Conservation (phyloP, 495 filamentous ascomycete species). For the Tricharina praecox region DNA sequence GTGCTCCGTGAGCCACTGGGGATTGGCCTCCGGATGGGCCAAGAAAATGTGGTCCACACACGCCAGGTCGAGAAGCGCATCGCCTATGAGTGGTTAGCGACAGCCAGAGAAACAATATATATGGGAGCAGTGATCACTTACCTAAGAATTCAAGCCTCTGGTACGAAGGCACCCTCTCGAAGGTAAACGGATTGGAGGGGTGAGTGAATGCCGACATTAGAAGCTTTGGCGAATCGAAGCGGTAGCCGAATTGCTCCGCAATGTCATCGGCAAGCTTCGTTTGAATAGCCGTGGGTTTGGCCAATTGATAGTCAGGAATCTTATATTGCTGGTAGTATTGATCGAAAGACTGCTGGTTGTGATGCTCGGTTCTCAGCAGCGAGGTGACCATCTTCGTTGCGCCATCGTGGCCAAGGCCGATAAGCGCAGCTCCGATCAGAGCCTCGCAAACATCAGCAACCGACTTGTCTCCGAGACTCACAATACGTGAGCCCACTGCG, state of each 20-base stretch:
- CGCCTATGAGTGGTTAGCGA: slow-evolving; percentile 34
- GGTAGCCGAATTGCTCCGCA: slow-evolving; percentile 50
- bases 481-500: slow-evolving; percentile 36
- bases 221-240: slow-evolving; percentile 62
- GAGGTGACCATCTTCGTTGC: slow-evolving; percentile 69
- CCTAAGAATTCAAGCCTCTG: slow-evolving; percentile 77
- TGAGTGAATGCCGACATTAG: slow-evolving; percentile 78
- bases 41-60: slow-evolving; percentile 67
- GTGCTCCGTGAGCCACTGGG: slow-evolving; percentile 96
- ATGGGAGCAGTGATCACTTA: background rate
- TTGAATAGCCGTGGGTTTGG: slow-evolving; percentile 41
- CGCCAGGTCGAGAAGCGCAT: slow-evolving; percentile 76
- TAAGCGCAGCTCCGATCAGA: slow-evolving; percentile 72
- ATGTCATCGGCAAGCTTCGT: slow-evolving; percentile 50
- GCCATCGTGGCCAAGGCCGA: slow-evolving; percentile 52
- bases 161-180: slow-evolving; percentile 69
- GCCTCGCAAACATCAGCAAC: slow-evolving; percentile 84
- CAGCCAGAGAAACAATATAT: no score
- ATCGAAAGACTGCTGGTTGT: slow-evolving; percentile 46
- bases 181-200: slow-evolving; percentile 56
- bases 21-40: slow-evolving; percentile 59
- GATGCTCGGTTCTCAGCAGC: slow-evolving; percentile 50
- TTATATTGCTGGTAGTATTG: slow-evolving; percentile 60
- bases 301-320: slow-evolving; percentile 54
- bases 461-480: slow-evolving; percentile 67